phyloP scores from a whole-genome alignment of 148 eudicot genomes.

The Nepenthes mirabilis region DNA sequence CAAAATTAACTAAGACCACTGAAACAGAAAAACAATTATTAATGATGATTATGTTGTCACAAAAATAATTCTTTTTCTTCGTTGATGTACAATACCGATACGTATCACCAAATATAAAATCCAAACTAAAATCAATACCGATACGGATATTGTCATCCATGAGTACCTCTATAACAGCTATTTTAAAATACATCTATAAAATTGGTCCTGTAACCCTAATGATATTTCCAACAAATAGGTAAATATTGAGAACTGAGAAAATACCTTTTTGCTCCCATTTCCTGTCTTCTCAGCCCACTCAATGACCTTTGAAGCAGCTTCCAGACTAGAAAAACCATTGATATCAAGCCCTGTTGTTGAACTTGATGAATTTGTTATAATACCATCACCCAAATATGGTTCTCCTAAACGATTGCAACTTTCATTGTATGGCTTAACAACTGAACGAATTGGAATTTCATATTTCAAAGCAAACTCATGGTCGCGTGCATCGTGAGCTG shows the following conservation, averaged over 20 bases:
- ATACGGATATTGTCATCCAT: no score
- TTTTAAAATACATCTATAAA: no score
- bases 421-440: constrained; percentile 58
- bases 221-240: neutral
- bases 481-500: constrained; percentile 92
- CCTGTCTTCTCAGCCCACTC: constrained; percentile 75
- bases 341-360: constrained; percentile 64
- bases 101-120: no score
- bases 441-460: constrained; percentile 49
- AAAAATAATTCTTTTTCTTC: no score
- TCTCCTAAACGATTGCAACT: constrained; percentile 19
- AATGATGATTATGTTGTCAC: no score
- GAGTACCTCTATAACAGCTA: no score
- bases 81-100: no score
- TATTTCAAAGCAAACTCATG: constrained; percentile 84
- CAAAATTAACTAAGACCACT: no score
- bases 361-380: constrained; percentile 60
- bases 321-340: constrained; percentile 63
- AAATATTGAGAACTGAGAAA: neutral
- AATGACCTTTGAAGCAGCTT: constrained; percentile 60
- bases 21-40: no score
- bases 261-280: constrained; percentile 81
- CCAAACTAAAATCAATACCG: no score
- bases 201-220: no score
- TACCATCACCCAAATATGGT: constrained; percentile 62